Conservation (phyloP, 306 rosid genomes). For the Quercus agrifolia region DNA sequence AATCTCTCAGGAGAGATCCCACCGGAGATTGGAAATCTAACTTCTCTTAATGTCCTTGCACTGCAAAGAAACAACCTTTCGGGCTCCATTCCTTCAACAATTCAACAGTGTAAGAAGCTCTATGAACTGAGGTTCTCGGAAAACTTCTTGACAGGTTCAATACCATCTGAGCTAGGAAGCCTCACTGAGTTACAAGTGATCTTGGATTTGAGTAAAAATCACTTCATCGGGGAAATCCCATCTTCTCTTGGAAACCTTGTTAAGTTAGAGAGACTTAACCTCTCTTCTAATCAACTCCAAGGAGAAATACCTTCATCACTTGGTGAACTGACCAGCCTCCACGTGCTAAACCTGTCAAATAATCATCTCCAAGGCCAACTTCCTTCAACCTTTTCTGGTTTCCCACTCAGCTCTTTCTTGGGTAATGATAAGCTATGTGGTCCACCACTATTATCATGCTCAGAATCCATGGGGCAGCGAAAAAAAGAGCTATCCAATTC, state of each 20-base stretch:
- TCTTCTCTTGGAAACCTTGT: conserved; percentile 66
- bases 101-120: conserved; percentile 64
- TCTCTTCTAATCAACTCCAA: conserved; percentile 68
- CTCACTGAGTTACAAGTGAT: conserved; percentile 78
- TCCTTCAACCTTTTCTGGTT: conserved; percentile 59
- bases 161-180: conserved; percentile 68
- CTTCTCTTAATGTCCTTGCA: conserved; percentile 72
- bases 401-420: conserved; percentile 75
- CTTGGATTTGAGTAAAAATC: conserved; percentile 67
- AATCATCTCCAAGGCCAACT: conserved; percentile 71
- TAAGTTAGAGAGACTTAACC: conserved; percentile 80
- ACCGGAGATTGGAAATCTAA: conserved; percentile 73
- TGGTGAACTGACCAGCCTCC: conserved; percentile 76
- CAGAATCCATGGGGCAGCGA: conserved; percentile 33
- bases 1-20: conserved; percentile 75
- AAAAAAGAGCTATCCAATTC: conserved; percentile 48
- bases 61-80: conserved; percentile 65
- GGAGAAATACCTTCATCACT: conserved; percentile 68
- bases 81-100: conserved; percentile 66
- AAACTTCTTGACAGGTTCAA: conserved; percentile 51
- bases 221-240: conserved; percentile 68
- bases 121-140: conserved; percentile 86
- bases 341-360: conserved; percentile 70
- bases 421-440: conserved; percentile 65
- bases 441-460: conserved; percentile 58